Base-by-base conservation (phyloP, 1,284 basidiomycete genomes). In the Trametes polyzona region DNA sequence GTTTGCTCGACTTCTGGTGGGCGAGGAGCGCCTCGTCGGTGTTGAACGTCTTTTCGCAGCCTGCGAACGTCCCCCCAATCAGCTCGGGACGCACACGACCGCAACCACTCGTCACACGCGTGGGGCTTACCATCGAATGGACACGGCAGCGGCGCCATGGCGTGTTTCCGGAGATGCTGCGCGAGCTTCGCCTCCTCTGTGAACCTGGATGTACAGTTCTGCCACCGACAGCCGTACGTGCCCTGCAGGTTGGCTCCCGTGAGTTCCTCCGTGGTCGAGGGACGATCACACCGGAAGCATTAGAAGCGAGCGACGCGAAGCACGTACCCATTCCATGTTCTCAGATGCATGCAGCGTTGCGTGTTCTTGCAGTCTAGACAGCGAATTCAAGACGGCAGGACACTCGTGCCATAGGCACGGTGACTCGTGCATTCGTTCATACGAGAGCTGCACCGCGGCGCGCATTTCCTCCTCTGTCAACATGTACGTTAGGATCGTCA, bases 341-440 rank as follows among this genome's bases (percentile, higher is more conserved):
- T 75, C 73, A 8, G 59, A 52, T 33, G 70, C 73, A 69, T 90
- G 88, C 30, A 64, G 62, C 49, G 72, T 74, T 32, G 86, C 67
- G 73, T 90, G 88, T 19, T 69, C 67, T 35, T 78, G 69, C 51
- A 89, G 68, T 49, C 73, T 75, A 43, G 77, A 73, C 3, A 74
- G 72, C 40, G 82, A 83, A 64, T 86, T 87, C 63, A 88, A 66
- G 19, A 82, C 64, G 43, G 74, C 75, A 55, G 74, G 73, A 68
- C 88, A 91, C 30, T 76, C 75, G 52, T 69, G 70, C 88, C 89
- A 91, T 61, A 73, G 74, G 71, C 88, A 91, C 12, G 66, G 73
- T 33, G 74, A 70, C 58, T 76, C 74, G 54, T 73, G 74, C 48
- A 88, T 63, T 57, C 83, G 73, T 11, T 75, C 76, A 58, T 74